Base-by-base conservation (phyloP, 2,329 filamentous ascomycete genomes). In the Magnaporthiopsis incrustans region DNA sequence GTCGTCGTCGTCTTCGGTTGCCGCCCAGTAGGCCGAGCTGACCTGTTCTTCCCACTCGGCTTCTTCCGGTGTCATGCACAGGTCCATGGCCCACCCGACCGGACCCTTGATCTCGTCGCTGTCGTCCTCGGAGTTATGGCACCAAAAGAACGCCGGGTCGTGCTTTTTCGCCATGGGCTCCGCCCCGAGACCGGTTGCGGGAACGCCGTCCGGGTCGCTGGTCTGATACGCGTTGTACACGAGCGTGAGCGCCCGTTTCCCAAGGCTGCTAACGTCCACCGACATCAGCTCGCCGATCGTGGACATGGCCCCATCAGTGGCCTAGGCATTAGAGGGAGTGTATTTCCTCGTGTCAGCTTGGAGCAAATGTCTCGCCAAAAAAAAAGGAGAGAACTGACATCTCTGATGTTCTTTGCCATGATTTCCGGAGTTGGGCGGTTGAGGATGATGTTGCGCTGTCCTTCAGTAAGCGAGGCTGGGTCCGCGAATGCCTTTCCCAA, bases 271-370 rank as follows among this genome's bases (percentile, higher is more conserved):
- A n/a, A 57, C 56, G n/a, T 26, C 56, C 15, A 6, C 56, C 26
- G 56, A 14, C 56, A 26, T 57, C 4, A 57, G 56, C 56, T 57
- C 56, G 56, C 10, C 56, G 56, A 57, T 25, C 10, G n/a, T 57
- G 56, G 56, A 57, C 56, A 57, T 57, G n/a, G 56, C 56, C n/a
- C 56, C 56, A 22, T 57, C 56, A 12, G 56, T 57, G 56, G 26
- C 56, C 56, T 57, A n/a, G 26, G 38, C 4, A 18, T 6, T 4
- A 12, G 56, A 6, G n/a, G 7, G 22, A 30, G 30, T 30, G 33
- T 35, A n/a, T 57, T 26, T 57, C 26, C 14, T 26, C 14, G 10
- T 57, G 11, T 57, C 25, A n/a, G 53, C 53, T 57, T 57, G 22
- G 53, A n/a, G 53, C 6, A 22, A 14, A 26, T 8, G 53, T 7